phyloP scores from a whole-genome alignment of 2,329 filamentous ascomycete species.

The Phaeosphaeriaceae sp. region DNA sequence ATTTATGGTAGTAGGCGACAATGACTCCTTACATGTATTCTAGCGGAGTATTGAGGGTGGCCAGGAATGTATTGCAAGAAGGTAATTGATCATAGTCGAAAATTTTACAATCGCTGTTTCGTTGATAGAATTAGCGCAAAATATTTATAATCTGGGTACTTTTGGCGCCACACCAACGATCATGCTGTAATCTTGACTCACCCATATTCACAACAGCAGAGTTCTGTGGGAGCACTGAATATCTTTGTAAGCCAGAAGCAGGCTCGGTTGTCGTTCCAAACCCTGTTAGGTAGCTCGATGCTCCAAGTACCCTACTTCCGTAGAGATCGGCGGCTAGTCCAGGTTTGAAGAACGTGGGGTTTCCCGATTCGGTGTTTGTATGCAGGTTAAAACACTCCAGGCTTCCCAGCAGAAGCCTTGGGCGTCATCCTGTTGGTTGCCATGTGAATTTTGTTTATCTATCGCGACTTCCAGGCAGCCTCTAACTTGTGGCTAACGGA shows the following conservation, averaged over 20 bases:
- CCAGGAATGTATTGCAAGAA: constrained; percentile 35
- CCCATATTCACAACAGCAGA: constrained; percentile 10
- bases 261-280: constrained; percentile 2
- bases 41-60: constrained; percentile 8
- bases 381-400: not conserved
- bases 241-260: constrained; percentile 8
- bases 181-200: no score
- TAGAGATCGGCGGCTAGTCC: constrained; percentile 24
- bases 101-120: no score
- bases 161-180: no score
- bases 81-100: no score
- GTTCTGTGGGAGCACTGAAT: not conserved
- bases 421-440: constrained; percentile 1
- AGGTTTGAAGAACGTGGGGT: constrained; percentile 23
- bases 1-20: no score
- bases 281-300: constrained; percentile 18
- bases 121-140: no score
- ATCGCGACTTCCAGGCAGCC: constrained; percentile 18
- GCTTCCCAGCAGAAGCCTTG: no score
- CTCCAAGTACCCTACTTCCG: constrained; percentile 15
- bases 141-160: no score
- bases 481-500: constrained; percentile 1
- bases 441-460: constrained; percentile 15
- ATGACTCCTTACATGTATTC: constrained; percentile 1
- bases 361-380: constrained; percentile 20